Evolutionary conservation across 192 early-diverging fungal genomes (phyloP).

Genomic region (Haplosporangium gracile): DNA sequence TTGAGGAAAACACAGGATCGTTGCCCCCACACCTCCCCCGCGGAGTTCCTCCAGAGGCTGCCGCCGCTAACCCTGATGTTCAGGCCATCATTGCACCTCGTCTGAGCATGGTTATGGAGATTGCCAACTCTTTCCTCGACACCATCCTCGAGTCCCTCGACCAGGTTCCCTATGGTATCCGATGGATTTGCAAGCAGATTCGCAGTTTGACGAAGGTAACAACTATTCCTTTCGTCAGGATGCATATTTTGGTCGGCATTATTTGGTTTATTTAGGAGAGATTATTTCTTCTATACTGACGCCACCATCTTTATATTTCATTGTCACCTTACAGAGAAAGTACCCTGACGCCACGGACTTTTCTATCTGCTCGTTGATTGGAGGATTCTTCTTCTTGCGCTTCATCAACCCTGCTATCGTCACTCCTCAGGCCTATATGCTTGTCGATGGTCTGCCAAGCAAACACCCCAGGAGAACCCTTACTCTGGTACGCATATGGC

Average conservation of each 20-base stretch:
- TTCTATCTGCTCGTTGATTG: slow-evolving; percentile 94
- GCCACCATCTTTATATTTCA: background rate
- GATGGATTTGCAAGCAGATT: slow-evolving; percentile 99
- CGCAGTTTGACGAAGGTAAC: slow-evolving; percentile 83
- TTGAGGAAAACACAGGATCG: slow-evolving; percentile 73
- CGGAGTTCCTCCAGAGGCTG: slow-evolving; percentile 86
- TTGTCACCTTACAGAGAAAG: slow-evolving; percentile 67
- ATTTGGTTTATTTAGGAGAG: background rate
- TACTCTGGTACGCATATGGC: slow-evolving; percentile 73
- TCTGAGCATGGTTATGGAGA: slow-evolving; percentile 85
- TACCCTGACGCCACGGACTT: slow-evolving; percentile 92
- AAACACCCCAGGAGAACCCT: slow-evolving; percentile 87
- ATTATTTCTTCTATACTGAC: background rate
- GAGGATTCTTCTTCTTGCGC: slow-evolving; percentile 96
- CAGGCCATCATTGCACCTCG: slow-evolving; percentile 88
- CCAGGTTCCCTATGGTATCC: slow-evolving; percentile 94
- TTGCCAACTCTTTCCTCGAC: slow-evolving; percentile 86
- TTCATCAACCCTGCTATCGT: slow-evolving; percentile 99
- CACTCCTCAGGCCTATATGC: slow-evolving; percentile 95
- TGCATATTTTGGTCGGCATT: background rate
- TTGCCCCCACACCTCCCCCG: slow-evolving; percentile 75
- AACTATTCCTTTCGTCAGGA: background rate
- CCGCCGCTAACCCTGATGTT: slow-evolving; percentile 85
- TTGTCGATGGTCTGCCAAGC: slow-evolving; percentile 85
- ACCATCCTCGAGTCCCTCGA: slow-evolving; percentile 88